Evolutionary conservation across 352 stramenopile genomes (phyloP), one percentile per base, ranked within the genome.

Genomic region (Pythium utonaiense): DNA sequence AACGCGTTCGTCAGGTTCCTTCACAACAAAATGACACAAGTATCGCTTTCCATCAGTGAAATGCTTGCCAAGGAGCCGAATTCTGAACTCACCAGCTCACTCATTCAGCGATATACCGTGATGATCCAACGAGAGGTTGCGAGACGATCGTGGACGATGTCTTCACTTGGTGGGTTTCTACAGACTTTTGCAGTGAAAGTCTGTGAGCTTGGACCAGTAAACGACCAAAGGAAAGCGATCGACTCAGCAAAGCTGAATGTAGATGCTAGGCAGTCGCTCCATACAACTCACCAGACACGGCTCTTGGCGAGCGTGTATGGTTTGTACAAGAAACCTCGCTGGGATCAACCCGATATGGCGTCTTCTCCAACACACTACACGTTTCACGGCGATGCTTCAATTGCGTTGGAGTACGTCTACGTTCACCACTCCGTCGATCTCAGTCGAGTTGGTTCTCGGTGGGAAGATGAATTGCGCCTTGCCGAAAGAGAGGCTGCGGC

Each of bases 321-420:
- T 6, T 45, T 66, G 33, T 34, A 52, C 30, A 60, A 27, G 49
- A 54, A 45, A 24, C 16, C 50, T 22, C 36, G 59, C 6, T 66
- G 59, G 59, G 40, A 66, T 55, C 40, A 40, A 34, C 30, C 33
- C 2, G 59, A 60, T 24, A 66, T 66, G 41, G 10, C 36, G 27
- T 14, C 49, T 22, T 22, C 36, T 10, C 41, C 31, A 16, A 28
- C 14, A 1, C 24, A 7, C 30, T 67, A 61, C 36, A 45, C 42
- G 7, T 67, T 67, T 31, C 60, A 67, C 30, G 51, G 28, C 1
- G 53, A 61, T 19, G 14, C 22, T 9, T 58, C 52, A 7, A 57
- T 57, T n/a, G 60, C 34, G 7, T 38, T 67, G 19, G 60, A 67
- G 41, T 67, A 53, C 30, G 52, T 67, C 0, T 67, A 61, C 22